Conservation (phyloP, 2,329 filamentous ascomycete species). For the Paracorniculantispora psalliotae region DNA sequence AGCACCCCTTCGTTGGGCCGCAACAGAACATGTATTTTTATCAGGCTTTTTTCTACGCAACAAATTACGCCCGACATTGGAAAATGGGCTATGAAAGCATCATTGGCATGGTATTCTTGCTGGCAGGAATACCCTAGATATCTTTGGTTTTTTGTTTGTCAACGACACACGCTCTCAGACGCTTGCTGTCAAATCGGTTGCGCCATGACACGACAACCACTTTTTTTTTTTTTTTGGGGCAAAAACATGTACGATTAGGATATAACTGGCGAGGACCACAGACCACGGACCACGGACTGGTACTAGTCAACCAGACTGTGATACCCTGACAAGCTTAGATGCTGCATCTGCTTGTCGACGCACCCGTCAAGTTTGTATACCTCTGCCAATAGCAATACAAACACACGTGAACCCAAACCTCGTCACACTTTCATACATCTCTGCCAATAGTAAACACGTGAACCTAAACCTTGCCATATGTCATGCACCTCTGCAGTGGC, state of each 20-base stretch:
- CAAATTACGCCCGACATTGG: background rate
- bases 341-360: no score
- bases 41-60: no score
- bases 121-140: background rate
- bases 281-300: background rate
- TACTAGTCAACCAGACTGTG: no score
- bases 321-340: no score
- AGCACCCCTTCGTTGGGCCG: background rate
- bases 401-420: background rate
- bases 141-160: background rate
- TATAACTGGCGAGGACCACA: background rate
- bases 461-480: no score
- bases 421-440: no score
- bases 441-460: no score
- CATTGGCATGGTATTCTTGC: background rate
- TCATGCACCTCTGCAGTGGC: no score
- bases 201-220: background rate
- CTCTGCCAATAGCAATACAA: background rate
- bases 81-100: background rate
- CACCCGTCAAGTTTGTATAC: background rate
- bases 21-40: slow-evolving; percentile 1
- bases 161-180: no score
- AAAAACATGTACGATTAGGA: background rate
- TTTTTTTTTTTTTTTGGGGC: background rate
- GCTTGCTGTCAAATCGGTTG: background rate